Percentiles rank a stretch among this genome's conserved stretches.
Evolutionary conservation across 2,329 filamentous ascomycete species (phyloP).

Genomic region (Hymenoscyphus scutula): DNA sequence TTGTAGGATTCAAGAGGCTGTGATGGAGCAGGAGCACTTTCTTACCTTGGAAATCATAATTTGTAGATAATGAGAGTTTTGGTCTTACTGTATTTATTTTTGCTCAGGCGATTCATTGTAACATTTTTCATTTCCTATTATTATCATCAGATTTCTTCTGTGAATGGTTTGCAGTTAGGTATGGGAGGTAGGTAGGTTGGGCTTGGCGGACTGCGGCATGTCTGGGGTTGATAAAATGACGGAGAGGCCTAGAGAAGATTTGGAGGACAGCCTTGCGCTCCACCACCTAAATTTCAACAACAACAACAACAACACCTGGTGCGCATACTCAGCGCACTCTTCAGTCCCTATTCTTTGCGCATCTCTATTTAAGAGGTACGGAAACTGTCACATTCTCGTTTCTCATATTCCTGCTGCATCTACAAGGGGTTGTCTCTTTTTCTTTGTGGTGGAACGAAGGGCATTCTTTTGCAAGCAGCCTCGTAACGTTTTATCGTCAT

Average conservation of each 20-base stretch:
- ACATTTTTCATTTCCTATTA: too few relatives aligned
- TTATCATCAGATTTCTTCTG: too few relatives aligned
- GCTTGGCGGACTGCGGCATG: neutral
- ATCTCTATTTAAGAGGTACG: constrained; percentile 6
- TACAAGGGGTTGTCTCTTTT: neutral
- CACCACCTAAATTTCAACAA: neutral
- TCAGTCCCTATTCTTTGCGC: neutral
- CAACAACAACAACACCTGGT: constrained; percentile 1
- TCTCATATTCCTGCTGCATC: neutral
- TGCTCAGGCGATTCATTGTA: too few relatives aligned
- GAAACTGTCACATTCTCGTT: neutral
- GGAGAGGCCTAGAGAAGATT: neutral
- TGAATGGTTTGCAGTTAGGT: neutral
- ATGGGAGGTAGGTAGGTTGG: neutral
- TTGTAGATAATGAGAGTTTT: too few relatives aligned
- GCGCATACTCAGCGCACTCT: neutral
- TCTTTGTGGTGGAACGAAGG: constrained; percentile 1
- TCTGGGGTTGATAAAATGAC: neutral
- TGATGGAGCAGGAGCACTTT: too few relatives aligned
- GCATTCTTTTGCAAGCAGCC: constrained; percentile 5
- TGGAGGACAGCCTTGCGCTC: constrained; percentile 5
- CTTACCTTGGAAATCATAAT: too few relatives aligned
- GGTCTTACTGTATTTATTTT: too few relatives aligned
- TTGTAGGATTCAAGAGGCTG: too few relatives aligned
- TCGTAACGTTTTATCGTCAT: neutral